Base-by-base conservation (phyloP, 1,139 yeast genomes). In the Oligophagozyma castellii region DNA sequence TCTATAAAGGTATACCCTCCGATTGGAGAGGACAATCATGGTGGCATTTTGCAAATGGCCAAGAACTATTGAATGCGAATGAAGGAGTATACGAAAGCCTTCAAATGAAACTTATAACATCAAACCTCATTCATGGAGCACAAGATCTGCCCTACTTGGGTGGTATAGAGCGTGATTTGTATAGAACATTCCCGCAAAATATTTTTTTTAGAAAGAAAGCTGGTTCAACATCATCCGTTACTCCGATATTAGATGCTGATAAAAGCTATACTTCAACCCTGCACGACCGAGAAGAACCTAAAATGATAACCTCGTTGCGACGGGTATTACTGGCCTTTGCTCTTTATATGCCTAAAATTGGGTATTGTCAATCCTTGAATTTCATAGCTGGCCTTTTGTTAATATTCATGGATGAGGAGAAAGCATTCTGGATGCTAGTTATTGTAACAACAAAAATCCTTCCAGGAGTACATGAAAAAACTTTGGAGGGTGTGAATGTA, bases 21-120 rank as follows among this genome's bases (percentile, higher is more conserved):
- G 95, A 83, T 51, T 84, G 95, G 95, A 61, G 98, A 42, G 98
- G 96, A 1, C 73, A 70, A 41, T 95, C 95, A 1, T 86, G 98
- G 98, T 89, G 89, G 62, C 74, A 71, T 58, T 86, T 81, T 53
- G 93, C 93, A 8, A 73, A 76, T 11, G 96, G 95, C 2, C 65
- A 73, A 36, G 94, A 83, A 34, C 69, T 67, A 41, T 55, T 81
- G 33, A 73, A 69, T 39, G 70, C 70, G 25, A 70, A 81, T 47
- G 59, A 59, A 10, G 94, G 93, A 0, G 64, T 80, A 1, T 89
- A 84, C 51, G 80, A 74, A 29, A 37, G 29, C n/a, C 14, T 35
- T 7, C 20, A 18, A 10, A 7, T 18, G 10, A 18, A 18, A 10
- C 7, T 18, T 10, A 18, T 7, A 7, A 18, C 20, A 18, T 7